These are phyloP conservation scores for Auricularia sp. DNA, from an alignment of 768 basidiomycete genomes.

Conservation along the genomic window DNA sequence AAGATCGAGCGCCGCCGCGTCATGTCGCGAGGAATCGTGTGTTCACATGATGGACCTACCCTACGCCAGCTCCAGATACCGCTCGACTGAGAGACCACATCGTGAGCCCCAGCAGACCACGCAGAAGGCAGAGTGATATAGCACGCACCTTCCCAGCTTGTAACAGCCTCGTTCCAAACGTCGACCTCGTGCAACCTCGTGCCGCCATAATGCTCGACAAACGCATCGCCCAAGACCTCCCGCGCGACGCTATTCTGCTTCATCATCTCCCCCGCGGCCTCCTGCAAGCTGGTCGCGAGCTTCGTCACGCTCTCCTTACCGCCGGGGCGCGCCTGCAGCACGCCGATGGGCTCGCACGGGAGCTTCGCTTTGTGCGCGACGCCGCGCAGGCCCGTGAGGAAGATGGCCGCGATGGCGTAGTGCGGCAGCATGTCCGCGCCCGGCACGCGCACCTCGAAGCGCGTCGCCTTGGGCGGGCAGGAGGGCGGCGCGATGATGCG, in stretches of 20 bases:
- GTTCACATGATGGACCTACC: neutral
- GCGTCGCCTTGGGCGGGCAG: slow-evolving; percentile 68
- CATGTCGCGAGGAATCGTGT: too few relatives aligned
- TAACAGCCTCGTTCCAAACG: slow-evolving; percentile 82
- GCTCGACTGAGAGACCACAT: slow-evolving; percentile 48
- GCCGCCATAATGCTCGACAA: slow-evolving; percentile 91
- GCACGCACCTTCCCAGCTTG: slow-evolving; percentile 81
- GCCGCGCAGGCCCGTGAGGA: slow-evolving; percentile 78
- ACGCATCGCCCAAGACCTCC: slow-evolving; percentile 77
- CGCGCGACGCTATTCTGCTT: slow-evolving; percentile 67
- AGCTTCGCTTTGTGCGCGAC: slow-evolving; percentile 68
- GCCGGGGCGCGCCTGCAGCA: slow-evolving; percentile 35
- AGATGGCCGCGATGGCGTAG: slow-evolving; percentile 79
- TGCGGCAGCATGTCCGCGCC: slow-evolving; percentile 95
- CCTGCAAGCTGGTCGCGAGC: slow-evolving; percentile 70
- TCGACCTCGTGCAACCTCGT: slow-evolving; percentile 89
- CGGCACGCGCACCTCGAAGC: slow-evolving; percentile 89
- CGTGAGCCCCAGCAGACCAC: neutral
- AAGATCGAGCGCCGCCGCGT: too few relatives aligned
- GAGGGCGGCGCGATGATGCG: slow-evolving; percentile 89
- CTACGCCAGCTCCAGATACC: slow-evolving; percentile 75
- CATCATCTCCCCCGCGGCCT: slow-evolving; percentile 78
- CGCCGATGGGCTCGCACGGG: slow-evolving; percentile 59
- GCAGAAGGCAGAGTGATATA: neutral
- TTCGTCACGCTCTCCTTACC: slow-evolving; percentile 58